Evolutionary conservation across 2,329 filamentous ascomycete genomes (phyloP), one percentile per base, ranked within the genome.

Genomic region (Verticillium tricorpus): DNA sequence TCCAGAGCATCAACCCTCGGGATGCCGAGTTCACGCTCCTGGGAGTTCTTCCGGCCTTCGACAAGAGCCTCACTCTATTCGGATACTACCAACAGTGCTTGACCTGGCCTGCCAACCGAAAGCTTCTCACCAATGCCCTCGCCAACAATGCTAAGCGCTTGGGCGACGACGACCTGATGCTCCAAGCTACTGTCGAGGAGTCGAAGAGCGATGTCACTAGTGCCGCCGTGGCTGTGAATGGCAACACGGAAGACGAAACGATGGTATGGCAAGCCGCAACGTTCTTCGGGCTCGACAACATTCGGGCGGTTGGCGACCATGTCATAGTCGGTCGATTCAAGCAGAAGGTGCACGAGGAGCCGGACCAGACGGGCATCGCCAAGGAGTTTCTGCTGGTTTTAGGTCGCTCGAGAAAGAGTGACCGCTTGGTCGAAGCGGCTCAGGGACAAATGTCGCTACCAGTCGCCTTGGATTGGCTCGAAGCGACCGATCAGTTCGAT

Each of bases 161-260:
- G 22, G 39, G 55, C 12, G 37, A 56, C n/a, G 50, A 60, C 19
- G 52, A 56, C 7, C 37, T 60, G 6, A 64, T 75, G 17, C 71
- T 70, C 39, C 66, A 68, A 32, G 67, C 68, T 17, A 69, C 70
- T 31, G 60, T 66, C 4, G 69, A 73, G 28, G 45, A 50, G 19
- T 50, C 45, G 19, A 50, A 50, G 45, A 50, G 6, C 45, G 45
- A 54, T 50, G 17, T 35, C 25, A 22, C 17, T 37, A 25, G 37
- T 39, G 25, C 6, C 6, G 39, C 39, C 45, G 45, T 22, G 17
- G 25, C 28, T n/a, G 25, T 25, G 19, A 37, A 34, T 6, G 31
- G 19, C 4, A 15, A 54, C 28, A 40, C 25, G 19, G 40, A 50
- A 4, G 39, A 54, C 25, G 37, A 9, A 22, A 32, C 32, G 12